Conservation (phyloP, 2,329 filamentous ascomycete genomes). For the Clonostachys sp. region DNA sequence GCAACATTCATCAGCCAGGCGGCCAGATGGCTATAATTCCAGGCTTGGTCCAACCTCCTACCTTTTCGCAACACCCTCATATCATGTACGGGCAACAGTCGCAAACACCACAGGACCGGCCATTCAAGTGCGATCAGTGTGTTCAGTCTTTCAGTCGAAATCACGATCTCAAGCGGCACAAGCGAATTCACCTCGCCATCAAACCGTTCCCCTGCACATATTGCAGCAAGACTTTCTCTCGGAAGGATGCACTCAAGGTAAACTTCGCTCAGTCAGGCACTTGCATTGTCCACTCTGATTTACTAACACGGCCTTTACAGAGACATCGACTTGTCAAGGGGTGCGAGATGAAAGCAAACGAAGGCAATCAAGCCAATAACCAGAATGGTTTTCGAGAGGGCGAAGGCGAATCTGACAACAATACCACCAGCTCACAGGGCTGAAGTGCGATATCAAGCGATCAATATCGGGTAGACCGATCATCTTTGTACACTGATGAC, state of each 20-base stretch:
- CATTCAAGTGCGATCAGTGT: slow-evolving; percentile 92
- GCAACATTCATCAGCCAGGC: slow-evolving; percentile 72
- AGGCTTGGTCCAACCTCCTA: slow-evolving; percentile 19
- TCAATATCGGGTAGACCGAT: too few species aligned
- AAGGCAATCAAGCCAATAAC: too few species aligned
- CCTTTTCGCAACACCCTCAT: slow-evolving; percentile 33
- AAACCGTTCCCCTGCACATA: slow-evolving; percentile 91
- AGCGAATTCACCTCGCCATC: slow-evolving; percentile 88
- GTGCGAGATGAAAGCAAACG: slow-evolving; percentile 23
- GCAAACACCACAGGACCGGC: slow-evolving; percentile 62
- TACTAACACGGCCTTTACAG: slow-evolving; percentile 23
- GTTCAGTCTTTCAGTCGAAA: slow-evolving; percentile 93
- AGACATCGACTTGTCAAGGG: slow-evolving; percentile 62
- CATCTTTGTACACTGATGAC: too few species aligned
- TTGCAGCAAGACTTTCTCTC: slow-evolving; percentile 94
- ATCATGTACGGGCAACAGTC: slow-evolving; percentile 48
- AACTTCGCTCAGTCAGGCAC: slow-evolving; percentile 13
- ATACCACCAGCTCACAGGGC: too few species aligned
- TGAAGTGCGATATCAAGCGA: too few species aligned
- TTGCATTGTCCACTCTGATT: slow-evolving; percentile 7
- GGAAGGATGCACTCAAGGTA: slow-evolving; percentile 97
- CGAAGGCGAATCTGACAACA: too few species aligned
- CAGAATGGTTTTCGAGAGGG: too few species aligned
- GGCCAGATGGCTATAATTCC: slow-evolving; percentile 66
- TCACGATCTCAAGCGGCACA: slow-evolving; percentile 93